Percentiles rank a stretch among this genome's conserved stretches.
phyloP scores from a whole-genome alignment of 352 stramenopile species.

The Globisporangium heterothallicum region DNA sequence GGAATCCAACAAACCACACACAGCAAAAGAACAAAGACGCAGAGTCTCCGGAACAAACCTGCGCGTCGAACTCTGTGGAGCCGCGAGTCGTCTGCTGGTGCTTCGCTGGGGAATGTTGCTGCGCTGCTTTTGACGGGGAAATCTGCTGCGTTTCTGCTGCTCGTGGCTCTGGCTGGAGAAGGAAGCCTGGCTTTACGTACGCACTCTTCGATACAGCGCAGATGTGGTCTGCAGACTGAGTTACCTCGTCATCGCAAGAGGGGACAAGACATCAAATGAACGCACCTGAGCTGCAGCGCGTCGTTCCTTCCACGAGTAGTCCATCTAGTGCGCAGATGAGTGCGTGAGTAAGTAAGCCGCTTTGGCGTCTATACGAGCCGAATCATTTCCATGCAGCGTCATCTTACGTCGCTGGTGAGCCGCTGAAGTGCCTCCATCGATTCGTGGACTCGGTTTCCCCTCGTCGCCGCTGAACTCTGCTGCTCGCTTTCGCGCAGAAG shows the following conservation, averaged over 20 bases:
- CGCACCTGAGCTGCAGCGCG: constrained; percentile 13
- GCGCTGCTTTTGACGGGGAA: neutral
- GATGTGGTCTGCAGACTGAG: too few species aligned
- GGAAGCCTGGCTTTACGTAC: constrained; percentile 35
- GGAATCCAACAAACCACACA: too few species aligned
- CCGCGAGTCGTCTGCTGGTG: neutral
- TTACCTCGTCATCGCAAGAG: neutral
- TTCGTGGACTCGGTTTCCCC: constrained; percentile 27
- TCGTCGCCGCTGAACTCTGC: constrained; percentile 19
- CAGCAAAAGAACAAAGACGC: too few species aligned
- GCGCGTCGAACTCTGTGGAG: neutral
- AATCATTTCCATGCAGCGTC: constrained; percentile 11
- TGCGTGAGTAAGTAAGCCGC: constrained; percentile 1
- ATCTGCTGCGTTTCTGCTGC: neutral
- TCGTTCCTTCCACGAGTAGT: constrained; percentile 18
- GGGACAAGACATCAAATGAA: neutral
- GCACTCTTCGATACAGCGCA: too few species aligned
- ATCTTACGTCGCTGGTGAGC: constrained; percentile 29
- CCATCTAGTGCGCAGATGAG: constrained; percentile 3
- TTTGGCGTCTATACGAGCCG: constrained; percentile 10
- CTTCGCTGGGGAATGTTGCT: constrained; percentile 1
- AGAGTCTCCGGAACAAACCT: too few species aligned
- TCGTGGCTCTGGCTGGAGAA: constrained; percentile 18
- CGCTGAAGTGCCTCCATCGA: constrained; percentile 32
- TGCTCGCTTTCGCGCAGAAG: constrained; percentile 28